Evolutionary conservation across 768 basidiomycete species (phyloP), one percentile per base, ranked within the genome.

Genomic region (Thelephora ganbajun): DNA sequence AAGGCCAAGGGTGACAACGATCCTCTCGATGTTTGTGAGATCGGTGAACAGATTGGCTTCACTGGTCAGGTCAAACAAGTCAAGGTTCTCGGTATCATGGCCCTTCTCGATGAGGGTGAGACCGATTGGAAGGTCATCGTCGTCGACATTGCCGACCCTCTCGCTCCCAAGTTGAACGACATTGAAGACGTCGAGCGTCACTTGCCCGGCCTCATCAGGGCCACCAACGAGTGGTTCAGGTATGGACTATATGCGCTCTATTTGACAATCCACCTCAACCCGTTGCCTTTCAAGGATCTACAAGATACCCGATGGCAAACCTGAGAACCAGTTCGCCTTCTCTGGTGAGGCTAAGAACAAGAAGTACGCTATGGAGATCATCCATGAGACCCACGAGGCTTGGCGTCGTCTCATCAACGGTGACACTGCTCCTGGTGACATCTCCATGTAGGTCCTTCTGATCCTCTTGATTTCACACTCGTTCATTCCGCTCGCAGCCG

Each of bases 71-170:
- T 99, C 66, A 99, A 98, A 73, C 96, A 97, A 67, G 96, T 99
- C 79, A 99, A 99, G 74, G 87, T 99, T 55, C 88, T 99, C 59
- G 96, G 96, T 52, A 94, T 98, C 78, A 98, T 98, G 94, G 96
- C 96, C 49, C 75, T 98, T 50, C 82, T 98, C 56, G 96, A 99
- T 62, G 96, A 98, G 65, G 96, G 96, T 58, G 96, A 98, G 73
- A 98, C 96, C 55, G 96, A 98, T 73, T 99, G 96, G 96, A 99
- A 99, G 69, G 88, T 99, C 70, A 79, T 99, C 66, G 96, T 94
- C 63, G 90, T 98, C 55, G 96, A 98, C 63, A 77, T 96, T 52
- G 77, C 79, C 56, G 96, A 98, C 63, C 94, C 96, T 37, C 82
- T 98, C 51, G 96, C 96, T 13, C 73, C 86, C 61, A 89, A 94